phyloP scores from a whole-genome alignment of 768 basidiomycete species.

The Chalciporus pseudorubinellus region DNA sequence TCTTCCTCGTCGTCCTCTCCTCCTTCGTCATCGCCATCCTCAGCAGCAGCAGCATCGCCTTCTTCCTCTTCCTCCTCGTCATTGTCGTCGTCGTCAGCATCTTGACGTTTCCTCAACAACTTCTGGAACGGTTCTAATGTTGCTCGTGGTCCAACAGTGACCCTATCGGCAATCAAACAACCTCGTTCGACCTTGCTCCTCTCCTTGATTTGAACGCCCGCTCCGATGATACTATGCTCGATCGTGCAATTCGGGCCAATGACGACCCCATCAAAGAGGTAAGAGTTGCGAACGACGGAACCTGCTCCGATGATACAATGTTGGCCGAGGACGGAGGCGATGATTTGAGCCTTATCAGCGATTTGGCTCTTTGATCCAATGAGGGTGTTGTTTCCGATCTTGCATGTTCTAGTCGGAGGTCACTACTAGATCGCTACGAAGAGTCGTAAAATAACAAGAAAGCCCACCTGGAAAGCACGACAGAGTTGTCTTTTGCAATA shows the following conservation, averaged over 20 bases:
- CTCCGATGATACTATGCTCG: slow-evolving; percentile 77
- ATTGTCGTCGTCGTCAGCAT: slow-evolving; percentile 26
- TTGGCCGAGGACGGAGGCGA: slow-evolving; percentile 74
- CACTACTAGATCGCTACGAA: not conserved
- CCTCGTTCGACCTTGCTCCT: slow-evolving; percentile 67
- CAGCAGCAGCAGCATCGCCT: slow-evolving; percentile 19
- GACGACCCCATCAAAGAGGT: slow-evolving; percentile 76
- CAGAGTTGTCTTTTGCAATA: slow-evolving; percentile 73
- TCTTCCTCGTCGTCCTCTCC: slow-evolving; percentile 36
- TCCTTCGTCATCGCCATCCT: slow-evolving; percentile 25
- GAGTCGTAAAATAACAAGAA: not conserved
- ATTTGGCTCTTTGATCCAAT: slow-evolving; percentile 79
- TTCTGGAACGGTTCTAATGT: slow-evolving; percentile 66
- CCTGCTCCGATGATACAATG: slow-evolving; percentile 71
- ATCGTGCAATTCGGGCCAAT: slow-evolving; percentile 73
- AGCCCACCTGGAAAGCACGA: slow-evolving; percentile 77
- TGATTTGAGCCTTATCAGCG: slow-evolving; percentile 61
- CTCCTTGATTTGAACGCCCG: slow-evolving; percentile 69
- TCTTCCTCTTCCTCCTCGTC: slow-evolving; percentile 30
- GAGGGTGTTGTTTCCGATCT: slow-evolving; percentile 76
- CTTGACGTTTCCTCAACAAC: slow-evolving; percentile 54
- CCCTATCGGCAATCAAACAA: slow-evolving; percentile 79
- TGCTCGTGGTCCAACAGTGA: slow-evolving; percentile 73
- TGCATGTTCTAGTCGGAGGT: slow-evolving; percentile 60
- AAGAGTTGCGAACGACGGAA: slow-evolving; percentile 68